These are phyloP conservation scores for Vitis hybrid DNA, from an alignment of 177 flowering plant genomes.

Conservation along the genomic window DNA sequence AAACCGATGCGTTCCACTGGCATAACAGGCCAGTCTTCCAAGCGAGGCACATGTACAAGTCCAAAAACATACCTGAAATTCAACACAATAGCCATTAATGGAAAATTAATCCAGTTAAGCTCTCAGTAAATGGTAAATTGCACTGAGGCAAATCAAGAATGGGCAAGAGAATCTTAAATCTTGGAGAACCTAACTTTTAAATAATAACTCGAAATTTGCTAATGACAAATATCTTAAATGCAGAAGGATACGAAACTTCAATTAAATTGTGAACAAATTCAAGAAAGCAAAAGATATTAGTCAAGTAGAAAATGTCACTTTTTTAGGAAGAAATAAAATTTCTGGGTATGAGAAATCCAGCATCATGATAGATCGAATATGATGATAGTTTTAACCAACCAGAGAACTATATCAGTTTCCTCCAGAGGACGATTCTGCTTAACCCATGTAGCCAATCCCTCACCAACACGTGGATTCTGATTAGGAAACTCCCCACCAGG, in stretches of 20 bases:
- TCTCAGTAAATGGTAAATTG: not conserved
- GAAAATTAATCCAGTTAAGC: no score
- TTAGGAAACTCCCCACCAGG: slow-evolving; percentile 99
- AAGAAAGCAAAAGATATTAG: no score
- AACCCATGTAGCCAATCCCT: slow-evolving; percentile 94
- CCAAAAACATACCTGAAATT: slow-evolving; percentile 29
- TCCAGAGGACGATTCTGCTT: slow-evolving; percentile 78
- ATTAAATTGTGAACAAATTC: no score
- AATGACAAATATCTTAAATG: no score
- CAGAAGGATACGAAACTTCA: no score
- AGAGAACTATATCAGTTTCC: slow-evolving; percentile 87
- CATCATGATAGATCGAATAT: slow-evolving; percentile 13
- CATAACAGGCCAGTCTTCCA: slow-evolving; percentile 61
- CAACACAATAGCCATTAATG: no score
- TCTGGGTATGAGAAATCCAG: no score
- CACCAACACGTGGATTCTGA: slow-evolving; percentile 93
- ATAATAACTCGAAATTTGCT: no score
- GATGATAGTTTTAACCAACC: slow-evolving; percentile 78
- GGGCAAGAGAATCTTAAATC: no score
- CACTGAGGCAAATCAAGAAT: not conserved
- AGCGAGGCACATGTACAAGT: slow-evolving; percentile 46
- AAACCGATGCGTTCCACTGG: slow-evolving; percentile 52
- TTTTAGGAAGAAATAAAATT: no score
- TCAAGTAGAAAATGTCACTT: no score
- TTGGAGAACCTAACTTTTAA: no score